Percentiles rank a stretch among this genome's conserved stretches.
phyloP scores from a whole-genome alignment of 1,139 yeast species.

The Suhomyces chickasaworum region DNA sequence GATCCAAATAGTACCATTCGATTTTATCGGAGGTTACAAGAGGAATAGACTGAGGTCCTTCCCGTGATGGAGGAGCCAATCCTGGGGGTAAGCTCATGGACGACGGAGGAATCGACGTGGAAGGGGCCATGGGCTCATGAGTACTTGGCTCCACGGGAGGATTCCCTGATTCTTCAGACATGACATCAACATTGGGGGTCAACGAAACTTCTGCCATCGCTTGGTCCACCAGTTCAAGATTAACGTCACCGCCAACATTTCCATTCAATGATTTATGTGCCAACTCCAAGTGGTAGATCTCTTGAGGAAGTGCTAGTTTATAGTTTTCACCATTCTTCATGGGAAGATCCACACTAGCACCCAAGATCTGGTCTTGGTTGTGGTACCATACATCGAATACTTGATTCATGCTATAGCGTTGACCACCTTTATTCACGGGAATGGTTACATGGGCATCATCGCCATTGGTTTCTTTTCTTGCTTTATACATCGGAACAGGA shows the following conservation, averaged over 20 bases:
- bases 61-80: slow-evolving; percentile 13
- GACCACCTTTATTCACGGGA: slow-evolving; percentile 41
- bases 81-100: slow-evolving; percentile 24
- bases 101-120: slow-evolving; percentile 3
- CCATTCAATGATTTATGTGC: slow-evolving; percentile 8
- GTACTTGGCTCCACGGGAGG: background rate
- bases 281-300: slow-evolving; percentile 42
- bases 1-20: slow-evolving; percentile 75
- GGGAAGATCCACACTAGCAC: slow-evolving; percentile 26
- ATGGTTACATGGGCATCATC: slow-evolving; percentile 23
- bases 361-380: slow-evolving; percentile 40
- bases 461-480: slow-evolving; percentile 11
- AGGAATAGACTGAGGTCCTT: slow-evolving; percentile 12
- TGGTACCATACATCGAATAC: slow-evolving; percentile 56
- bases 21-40: slow-evolving; percentile 41
- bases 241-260: background rate
- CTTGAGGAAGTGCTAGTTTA: slow-evolving; percentile 33
- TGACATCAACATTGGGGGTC: background rate
- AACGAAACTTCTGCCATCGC: slow-evolving; percentile 1
- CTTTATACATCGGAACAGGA: slow-evolving; percentile 10
- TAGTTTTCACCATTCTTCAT: slow-evolving; percentile 33
- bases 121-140: background rate
- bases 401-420: slow-evolving; percentile 52
- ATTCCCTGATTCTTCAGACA: background rate
- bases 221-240: background rate